Evolutionary conservation across 768 basidiomycete species (phyloP).

Genomic region (Pleurotus tuber-regium): DNA sequence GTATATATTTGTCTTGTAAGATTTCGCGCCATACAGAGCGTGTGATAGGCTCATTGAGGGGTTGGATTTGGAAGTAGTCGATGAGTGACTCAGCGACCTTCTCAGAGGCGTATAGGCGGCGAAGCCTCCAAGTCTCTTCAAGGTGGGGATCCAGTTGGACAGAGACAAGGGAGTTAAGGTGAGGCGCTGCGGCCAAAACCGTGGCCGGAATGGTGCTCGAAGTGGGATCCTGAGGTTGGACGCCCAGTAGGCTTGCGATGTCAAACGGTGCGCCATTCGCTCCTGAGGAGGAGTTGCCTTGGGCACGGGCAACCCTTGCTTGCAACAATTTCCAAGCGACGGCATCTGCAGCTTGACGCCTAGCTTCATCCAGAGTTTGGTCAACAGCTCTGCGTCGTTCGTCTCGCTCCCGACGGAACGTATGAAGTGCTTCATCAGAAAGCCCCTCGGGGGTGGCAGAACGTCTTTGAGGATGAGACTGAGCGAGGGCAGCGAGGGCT

Average conservation of each 20-base stretch:
- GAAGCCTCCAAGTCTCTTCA: neutral
- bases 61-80: neutral
- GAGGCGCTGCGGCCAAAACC: neutral
- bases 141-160: neutral
- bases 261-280: neutral
- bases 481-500: no score
- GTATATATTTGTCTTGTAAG: conserved; percentile 15
- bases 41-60: conserved; percentile 8
- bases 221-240: neutral
- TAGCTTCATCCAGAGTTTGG: no score
- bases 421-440: no score
- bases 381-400: no score
- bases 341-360: no score
- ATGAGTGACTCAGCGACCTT: neutral
- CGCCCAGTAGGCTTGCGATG: neutral
- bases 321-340: neutral
- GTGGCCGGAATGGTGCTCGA: neutral
- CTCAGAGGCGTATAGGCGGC: neutral
- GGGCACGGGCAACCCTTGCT: neutral
- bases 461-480: no score
- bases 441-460: no score
- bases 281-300: no score
- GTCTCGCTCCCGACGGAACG: no score
- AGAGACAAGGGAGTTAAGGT: neutral
- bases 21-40: conserved; percentile 14